Conservation (phyloP, 805 yeast species). For the Pichia rugopelliculosa region DNA sequence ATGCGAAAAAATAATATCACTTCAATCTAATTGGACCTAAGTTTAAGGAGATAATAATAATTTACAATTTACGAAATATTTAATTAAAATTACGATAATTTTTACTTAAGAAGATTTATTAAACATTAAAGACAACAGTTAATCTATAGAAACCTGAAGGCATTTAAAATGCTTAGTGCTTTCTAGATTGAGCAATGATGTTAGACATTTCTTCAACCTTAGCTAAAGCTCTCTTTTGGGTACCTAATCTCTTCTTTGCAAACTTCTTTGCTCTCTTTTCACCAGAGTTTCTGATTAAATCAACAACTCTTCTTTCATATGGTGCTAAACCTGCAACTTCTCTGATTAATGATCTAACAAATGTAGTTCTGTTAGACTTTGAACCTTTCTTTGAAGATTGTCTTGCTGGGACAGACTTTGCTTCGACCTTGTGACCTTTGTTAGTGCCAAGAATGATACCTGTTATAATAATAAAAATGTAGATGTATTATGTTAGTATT, state of each 20-base stretch:
- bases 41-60: too few species aligned
- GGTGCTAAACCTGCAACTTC: constrained; percentile 99
- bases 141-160: neutral
- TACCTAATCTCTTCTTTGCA: constrained; percentile 99
- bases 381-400: constrained; percentile 96
- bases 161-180: constrained; percentile 47
- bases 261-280: constrained; percentile 99
- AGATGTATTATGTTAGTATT: constrained; percentile 15
- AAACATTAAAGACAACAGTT: constrained; percentile 5
- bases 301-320: constrained; percentile 99
- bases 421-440: constrained; percentile 97
- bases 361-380: constrained; percentile 88
- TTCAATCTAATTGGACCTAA: neutral
- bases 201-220: constrained; percentile 98
- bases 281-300: constrained; percentile 99
- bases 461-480: constrained; percentile 18
- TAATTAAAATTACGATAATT: neutral
- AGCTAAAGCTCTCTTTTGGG: constrained; percentile 98
- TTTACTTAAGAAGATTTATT: constrained; percentile 3
- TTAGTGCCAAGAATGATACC: constrained; percentile 97
- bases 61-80: neutral
- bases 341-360: constrained; percentile 90
- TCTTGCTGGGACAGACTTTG: constrained; percentile 78
- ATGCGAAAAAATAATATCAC: neutral
- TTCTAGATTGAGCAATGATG: constrained; percentile 95